Conservation (phyloP, 257 asterid genomes). For the Lycium ferocissimum region DNA sequence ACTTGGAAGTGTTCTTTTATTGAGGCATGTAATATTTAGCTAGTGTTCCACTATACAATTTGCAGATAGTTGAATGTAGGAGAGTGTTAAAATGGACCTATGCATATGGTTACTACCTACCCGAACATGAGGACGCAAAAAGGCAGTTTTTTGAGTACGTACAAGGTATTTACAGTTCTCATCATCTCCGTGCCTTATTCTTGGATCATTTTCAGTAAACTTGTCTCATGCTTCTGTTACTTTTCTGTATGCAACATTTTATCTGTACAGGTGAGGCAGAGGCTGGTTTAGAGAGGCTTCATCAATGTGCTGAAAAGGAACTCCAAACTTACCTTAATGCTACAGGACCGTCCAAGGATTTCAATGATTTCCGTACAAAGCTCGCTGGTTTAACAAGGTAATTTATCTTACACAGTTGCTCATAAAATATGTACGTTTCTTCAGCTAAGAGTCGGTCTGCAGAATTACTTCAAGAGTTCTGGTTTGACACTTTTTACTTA, state of each 20-base stretch:
- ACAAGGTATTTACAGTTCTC: slow-evolving; percentile 68
- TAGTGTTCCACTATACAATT: slow-evolving; percentile 30
- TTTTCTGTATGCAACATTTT: slow-evolving; percentile 21
- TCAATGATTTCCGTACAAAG: slow-evolving; percentile 92
- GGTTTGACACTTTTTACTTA: not conserved
- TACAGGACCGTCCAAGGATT: slow-evolving; percentile 72
- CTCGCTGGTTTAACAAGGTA: slow-evolving; percentile 97
- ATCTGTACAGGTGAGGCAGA: slow-evolving; percentile 86
- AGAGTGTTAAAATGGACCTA: slow-evolving; percentile 98
- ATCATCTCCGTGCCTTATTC: not conserved
- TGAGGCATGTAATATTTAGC: slow-evolving; percentile 23
- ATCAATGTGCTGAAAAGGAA: slow-evolving; percentile 98
- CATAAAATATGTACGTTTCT: not conserved
- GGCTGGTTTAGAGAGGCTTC: slow-evolving; percentile 98
- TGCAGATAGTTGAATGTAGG: slow-evolving; percentile 97
- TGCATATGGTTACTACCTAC: slow-evolving; percentile 91
- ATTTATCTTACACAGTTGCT: slow-evolving; percentile 22
- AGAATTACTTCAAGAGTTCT: not conserved
- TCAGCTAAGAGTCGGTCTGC: not conserved
- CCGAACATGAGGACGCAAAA: slow-evolving; percentile 68
- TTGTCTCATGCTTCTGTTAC: slow-evolving; percentile 18
- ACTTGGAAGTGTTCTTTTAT: slow-evolving; percentile 18
- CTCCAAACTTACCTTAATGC: slow-evolving; percentile 62
- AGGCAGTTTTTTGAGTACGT: slow-evolving; percentile 92
- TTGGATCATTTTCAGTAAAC: not conserved